Percentiles rank a stretch among this genome's conserved stretches.
Evolutionary conservation across 2,329 filamentous ascomycete genomes (phyloP).

Genomic region (Calonectria hawksworthii): DNA sequence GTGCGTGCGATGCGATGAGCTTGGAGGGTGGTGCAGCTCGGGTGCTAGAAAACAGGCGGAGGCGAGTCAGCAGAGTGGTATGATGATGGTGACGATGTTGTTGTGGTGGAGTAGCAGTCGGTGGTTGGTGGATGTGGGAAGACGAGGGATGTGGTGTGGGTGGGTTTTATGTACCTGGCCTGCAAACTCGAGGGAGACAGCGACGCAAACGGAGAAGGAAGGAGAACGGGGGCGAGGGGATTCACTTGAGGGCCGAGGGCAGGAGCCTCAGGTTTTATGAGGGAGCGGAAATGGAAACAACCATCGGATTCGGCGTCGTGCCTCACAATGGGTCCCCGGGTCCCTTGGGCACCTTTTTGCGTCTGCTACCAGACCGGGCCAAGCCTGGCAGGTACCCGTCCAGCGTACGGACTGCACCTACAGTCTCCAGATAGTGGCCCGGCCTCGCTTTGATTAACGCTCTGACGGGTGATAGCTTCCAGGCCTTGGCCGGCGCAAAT

Average conservation of each 20-base stretch:
- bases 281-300: conserved; percentile 38
- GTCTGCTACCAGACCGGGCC: neutral
- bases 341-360: conserved; percentile 7
- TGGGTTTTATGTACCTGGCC: conserved; percentile 34
- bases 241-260: conserved; percentile 28
- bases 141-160: conserved; percentile 14
- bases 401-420: neutral
- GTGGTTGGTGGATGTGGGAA: conserved; percentile 21
- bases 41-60: conserved; percentile 24
- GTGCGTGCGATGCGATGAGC: conserved; percentile 5
- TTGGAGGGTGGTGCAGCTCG: neutral
- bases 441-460: conserved; percentile 47
- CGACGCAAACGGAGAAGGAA: conserved; percentile 28
- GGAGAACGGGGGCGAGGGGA: conserved; percentile 19
- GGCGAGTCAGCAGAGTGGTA: conserved; percentile 33
- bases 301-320: conserved; percentile 36
- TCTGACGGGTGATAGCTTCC: conserved; percentile 37
- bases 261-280: conserved; percentile 42
- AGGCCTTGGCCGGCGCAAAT: conserved; percentile 33
- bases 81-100: conserved; percentile 38
- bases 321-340: neutral
- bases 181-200: conserved; percentile 13
- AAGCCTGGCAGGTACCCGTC: neutral
- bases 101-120: conserved; percentile 24
- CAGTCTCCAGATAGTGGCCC: conserved; percentile 28